These are phyloP conservation scores for Petunia hybrid DNA, from an alignment of 305 asterid genomes.

Conservation along the genomic window DNA sequence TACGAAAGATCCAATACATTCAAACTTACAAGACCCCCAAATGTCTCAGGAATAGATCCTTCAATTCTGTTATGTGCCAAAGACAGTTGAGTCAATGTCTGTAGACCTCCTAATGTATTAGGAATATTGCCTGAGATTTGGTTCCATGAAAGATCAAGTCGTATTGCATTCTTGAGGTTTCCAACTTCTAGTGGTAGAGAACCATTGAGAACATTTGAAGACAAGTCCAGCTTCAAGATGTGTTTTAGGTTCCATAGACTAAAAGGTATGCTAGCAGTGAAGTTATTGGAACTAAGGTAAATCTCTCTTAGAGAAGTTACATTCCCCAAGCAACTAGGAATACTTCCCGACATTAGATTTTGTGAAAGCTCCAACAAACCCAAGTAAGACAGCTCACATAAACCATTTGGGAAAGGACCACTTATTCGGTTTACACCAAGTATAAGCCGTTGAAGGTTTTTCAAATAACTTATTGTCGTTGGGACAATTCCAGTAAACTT, in stretches of 20 bases:
- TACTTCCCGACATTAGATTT: constrained; percentile 33
- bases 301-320: constrained; percentile 24
- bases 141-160: constrained; percentile 22
- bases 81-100: constrained; percentile 30
- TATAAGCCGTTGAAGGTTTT: constrained; percentile 18
- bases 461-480: constrained; percentile 23
- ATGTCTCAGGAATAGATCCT: constrained; percentile 36
- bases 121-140: constrained; percentile 43
- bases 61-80: constrained; percentile 31
- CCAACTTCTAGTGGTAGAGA: constrained; percentile 31
- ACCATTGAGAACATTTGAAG: constrained; percentile 29
- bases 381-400: constrained; percentile 35
- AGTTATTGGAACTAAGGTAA: constrained; percentile 6
- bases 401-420: constrained; percentile 32
- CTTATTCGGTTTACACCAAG: constrained; percentile 28
- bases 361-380: constrained; percentile 15
- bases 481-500: constrained; percentile 34
- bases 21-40: constrained; percentile 33
- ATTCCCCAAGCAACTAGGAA: constrained; percentile 28
- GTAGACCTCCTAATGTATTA: constrained; percentile 19
- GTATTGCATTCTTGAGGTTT: constrained; percentile 30
- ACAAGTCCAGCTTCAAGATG: constrained; percentile 27
- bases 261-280: constrained; percentile 32
- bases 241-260: constrained; percentile 30
- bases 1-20: constrained; percentile 1